phyloP scores from a whole-genome alignment of 306 rosid genomes.

The Gleditsia sinensis region DNA sequence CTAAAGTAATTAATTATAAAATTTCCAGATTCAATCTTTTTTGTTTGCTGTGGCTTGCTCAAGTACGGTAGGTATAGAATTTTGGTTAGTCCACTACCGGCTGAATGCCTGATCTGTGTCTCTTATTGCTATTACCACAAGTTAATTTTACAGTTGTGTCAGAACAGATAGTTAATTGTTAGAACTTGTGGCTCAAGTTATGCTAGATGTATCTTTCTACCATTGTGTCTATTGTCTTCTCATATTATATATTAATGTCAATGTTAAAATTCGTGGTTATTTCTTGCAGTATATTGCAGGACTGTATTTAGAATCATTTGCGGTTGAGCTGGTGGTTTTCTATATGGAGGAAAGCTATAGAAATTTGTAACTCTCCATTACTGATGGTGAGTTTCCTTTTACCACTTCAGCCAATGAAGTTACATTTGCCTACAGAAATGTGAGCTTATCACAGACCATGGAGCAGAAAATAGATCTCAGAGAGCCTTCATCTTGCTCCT shows the following conservation, averaged over 20 bases:
- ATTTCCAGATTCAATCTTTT: no score
- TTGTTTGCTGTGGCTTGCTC: no score
- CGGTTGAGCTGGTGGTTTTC: conserved; percentile 85
- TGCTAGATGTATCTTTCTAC: neutral
- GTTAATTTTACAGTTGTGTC: conserved; percentile 4
- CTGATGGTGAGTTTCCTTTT: conserved; percentile 39
- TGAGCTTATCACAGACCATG: conserved; percentile 30
- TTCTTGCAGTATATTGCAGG: conserved; percentile 61
- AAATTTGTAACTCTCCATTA: conserved; percentile 56
- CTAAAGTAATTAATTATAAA: no score
- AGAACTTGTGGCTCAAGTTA: neutral
- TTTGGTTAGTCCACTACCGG: neutral
- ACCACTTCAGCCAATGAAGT: conserved; percentile 48
- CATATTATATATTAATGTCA: neutral
- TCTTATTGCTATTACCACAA: neutral
- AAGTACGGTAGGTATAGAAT: no score
- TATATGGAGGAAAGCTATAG: conserved; percentile 73
- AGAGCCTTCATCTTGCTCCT: conserved; percentile 57
- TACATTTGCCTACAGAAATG: conserved; percentile 31
- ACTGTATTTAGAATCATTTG: conserved; percentile 69
- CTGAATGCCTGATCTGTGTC: neutral
- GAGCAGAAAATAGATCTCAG: conserved; percentile 57
- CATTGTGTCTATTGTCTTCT: neutral
- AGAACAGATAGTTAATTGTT: neutral
- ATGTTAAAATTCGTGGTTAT: conserved; percentile 34